Evolutionary conservation across 2,329 filamentous ascomycete genomes (phyloP).

Genomic region (Conoideocrella luteorostrata): DNA sequence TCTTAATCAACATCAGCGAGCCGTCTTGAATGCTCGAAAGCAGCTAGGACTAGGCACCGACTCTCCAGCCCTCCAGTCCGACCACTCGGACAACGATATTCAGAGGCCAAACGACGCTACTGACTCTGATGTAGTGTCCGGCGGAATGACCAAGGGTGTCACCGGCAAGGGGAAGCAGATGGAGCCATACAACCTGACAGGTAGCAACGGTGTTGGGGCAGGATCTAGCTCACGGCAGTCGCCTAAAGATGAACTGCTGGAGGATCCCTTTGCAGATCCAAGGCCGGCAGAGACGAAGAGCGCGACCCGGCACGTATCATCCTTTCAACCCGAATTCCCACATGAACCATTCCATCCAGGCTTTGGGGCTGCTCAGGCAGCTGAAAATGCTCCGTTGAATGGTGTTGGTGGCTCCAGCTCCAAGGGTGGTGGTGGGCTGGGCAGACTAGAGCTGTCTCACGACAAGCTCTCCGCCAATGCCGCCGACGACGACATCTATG

Average conservation of each 20-base stretch:
- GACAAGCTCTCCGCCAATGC: constrained; percentile 19
- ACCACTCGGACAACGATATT: constrained; percentile 20
- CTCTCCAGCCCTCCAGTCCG: constrained; percentile 17
- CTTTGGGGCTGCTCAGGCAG: constrained; percentile 15
- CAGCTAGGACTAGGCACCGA: constrained; percentile 35
- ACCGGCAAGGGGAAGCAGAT: constrained; percentile 29
- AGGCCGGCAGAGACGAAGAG: constrained; percentile 8
- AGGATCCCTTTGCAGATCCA: constrained; percentile 30
- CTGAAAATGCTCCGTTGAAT: neutral
- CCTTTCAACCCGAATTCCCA: constrained; percentile 18
- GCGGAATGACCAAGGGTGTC: neutral
- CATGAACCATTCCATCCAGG: constrained; percentile 35
- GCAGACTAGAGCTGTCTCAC: constrained; percentile 13
- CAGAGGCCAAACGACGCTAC: neutral
- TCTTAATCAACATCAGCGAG: constrained; percentile 76
- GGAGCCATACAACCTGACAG: constrained; percentile 19
- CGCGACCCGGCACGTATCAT: constrained; percentile 12
- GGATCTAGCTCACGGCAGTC: constrained; percentile 19
- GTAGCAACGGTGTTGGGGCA: constrained; percentile 10
- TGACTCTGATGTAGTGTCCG: neutral
- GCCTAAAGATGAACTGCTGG: constrained; percentile 20
- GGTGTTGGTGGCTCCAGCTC: constrained; percentile 11
- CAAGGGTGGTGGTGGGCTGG: constrained; percentile 12
- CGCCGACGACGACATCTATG: constrained; percentile 34
- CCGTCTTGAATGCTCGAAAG: constrained; percentile 59